These are phyloP conservation scores for Trifolium fragiferum DNA, from an alignment of 306 rosid genomes.

Conservation along the genomic window DNA sequence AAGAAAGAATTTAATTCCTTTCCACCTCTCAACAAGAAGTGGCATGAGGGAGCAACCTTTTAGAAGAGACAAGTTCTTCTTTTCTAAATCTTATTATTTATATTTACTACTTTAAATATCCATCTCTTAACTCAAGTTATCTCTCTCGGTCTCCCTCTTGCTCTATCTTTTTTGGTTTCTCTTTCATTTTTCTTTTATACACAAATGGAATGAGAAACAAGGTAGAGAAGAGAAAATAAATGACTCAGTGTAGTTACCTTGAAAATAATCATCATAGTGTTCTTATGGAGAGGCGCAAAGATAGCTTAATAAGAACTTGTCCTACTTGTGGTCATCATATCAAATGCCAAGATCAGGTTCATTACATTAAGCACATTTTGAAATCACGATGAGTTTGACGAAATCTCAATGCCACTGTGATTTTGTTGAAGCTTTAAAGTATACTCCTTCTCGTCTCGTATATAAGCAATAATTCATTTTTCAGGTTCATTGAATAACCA, in stretches of 20 bases:
- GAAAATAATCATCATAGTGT: constrained; percentile 47
- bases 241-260: constrained; percentile 69
- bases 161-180: constrained; percentile 31
- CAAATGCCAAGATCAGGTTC: constrained; percentile 70
- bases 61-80: constrained; percentile 56
- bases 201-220: constrained; percentile 49
- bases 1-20: constrained; percentile 66
- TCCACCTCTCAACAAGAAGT: constrained; percentile 54
- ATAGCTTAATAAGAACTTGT: constrained; percentile 61
- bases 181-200: constrained; percentile 39
- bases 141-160: constrained; percentile 35
- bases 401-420: neutral
- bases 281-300: constrained; percentile 53
- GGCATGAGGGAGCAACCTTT: constrained; percentile 54
- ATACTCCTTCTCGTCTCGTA: too few relatives aligned
- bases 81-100: constrained; percentile 43
- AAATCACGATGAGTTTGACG: neutral
- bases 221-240: constrained; percentile 49
- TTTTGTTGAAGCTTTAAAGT: neutral
- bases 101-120: constrained; percentile 41
- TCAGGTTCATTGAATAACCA: too few relatives aligned
- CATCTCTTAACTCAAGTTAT: constrained; percentile 39
- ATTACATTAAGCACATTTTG: constrained; percentile 25
- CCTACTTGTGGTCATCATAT: constrained; percentile 81
- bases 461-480: too few relatives aligned